Evolutionary conservation across 225 moss, liverwort and hornwort species (phyloP).

Genomic region (Asterella californica): DNA sequence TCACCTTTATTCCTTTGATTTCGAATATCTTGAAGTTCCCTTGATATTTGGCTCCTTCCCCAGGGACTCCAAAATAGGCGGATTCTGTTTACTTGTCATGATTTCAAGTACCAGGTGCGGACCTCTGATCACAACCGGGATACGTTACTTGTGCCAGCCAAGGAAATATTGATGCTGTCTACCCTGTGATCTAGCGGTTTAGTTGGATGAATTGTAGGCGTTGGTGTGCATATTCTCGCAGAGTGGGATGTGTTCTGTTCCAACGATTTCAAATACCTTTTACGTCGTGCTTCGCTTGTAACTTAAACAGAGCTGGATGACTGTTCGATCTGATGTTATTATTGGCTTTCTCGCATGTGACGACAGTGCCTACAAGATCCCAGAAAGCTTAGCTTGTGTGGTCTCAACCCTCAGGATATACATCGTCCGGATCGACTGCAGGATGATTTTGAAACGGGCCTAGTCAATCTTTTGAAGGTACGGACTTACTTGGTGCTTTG

Average conservation of each 20-base stretch:
- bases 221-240: background rate
- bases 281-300: background rate
- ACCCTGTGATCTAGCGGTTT: background rate
- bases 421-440: slow-evolving; percentile 60
- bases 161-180: background rate
- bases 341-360: background rate
- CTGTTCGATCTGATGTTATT: background rate
- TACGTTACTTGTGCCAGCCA: background rate
- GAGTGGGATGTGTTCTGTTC: background rate
- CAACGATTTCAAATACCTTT: background rate
- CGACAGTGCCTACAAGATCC: slow-evolving; percentile 63
- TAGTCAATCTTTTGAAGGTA: slow-evolving; percentile 59
- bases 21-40: background rate
- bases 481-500: background rate
- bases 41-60: background rate
- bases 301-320: background rate
- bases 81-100: slow-evolving; percentile 66
- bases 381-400: slow-evolving; percentile 51
- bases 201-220: background rate
- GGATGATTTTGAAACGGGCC: slow-evolving; percentile 55
- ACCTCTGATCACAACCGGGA: background rate
- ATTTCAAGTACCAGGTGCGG: slow-evolving; percentile 64
- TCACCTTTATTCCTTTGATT: background rate
- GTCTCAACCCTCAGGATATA: slow-evolving; percentile 51
- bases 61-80: slow-evolving; percentile 69